A percentile compares a stretch with the other conserved stretches of the same genome.
These are phyloP conservation scores for Lagenidium giganteum DNA, from an alignment of 352 stramenopile species.

Conservation along the genomic window DNA sequence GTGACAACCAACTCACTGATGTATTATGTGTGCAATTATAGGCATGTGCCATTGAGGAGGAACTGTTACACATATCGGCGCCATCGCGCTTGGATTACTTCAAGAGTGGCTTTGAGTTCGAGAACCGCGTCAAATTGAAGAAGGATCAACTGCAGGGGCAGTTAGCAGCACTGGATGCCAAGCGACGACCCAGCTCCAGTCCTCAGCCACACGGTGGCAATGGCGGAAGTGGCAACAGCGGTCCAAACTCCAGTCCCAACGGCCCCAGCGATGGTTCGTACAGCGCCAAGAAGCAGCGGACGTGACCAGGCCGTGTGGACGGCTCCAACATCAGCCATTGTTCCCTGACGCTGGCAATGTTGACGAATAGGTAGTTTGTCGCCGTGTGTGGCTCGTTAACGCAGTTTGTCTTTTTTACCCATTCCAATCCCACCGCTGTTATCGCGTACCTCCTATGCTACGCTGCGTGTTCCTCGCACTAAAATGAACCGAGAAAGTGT, in stretches of 20 bases:
- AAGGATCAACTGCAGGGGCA: constrained; percentile 86
- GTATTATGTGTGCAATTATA: constrained; percentile 18
- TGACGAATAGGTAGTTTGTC: too few relatives aligned
- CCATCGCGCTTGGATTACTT: constrained; percentile 88
- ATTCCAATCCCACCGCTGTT: too few relatives aligned
- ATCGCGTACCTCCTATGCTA: too few relatives aligned
- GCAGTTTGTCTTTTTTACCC: background rate
- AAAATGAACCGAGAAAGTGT: constrained; percentile 79
- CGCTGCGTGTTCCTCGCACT: too few relatives aligned
- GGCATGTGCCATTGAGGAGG: constrained; percentile 86
- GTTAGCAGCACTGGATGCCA: constrained; percentile 70
- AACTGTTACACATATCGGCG: constrained; percentile 85
- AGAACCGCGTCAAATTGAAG: constrained; percentile 88
- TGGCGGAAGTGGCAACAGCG: constrained; percentile 32
- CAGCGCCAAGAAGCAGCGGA: constrained; percentile 37
- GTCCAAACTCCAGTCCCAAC: too few relatives aligned
- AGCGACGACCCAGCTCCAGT: constrained; percentile 49
- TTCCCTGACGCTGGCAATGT: too few relatives aligned
- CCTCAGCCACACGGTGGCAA: constrained; percentile 19
- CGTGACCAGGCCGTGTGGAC: constrained; percentile 25
- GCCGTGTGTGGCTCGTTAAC: background rate
- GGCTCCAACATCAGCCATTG: constrained; percentile 19
- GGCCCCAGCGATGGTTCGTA: constrained; percentile 38
- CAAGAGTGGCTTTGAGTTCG: constrained; percentile 89
- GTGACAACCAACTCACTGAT: too few relatives aligned